Conservation (phyloP, 2,329 filamentous ascomycete genomes). For the Monosporascus ibericus region DNA sequence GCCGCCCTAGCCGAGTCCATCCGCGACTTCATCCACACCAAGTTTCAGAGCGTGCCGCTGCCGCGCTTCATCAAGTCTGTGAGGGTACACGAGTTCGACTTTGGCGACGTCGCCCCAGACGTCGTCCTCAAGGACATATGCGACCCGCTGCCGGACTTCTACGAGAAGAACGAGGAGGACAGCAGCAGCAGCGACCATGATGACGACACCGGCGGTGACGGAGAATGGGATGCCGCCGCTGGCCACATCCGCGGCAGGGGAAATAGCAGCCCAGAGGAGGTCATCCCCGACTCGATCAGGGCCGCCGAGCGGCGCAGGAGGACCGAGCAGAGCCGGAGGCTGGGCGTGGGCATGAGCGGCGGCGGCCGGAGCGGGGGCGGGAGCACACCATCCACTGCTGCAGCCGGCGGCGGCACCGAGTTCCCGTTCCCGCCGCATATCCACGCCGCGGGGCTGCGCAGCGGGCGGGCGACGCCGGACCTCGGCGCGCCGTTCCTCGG, state of each 20-base stretch:
- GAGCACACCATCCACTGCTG: conserved; percentile 12
- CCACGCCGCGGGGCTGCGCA: conserved; percentile 29
- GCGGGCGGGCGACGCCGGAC: conserved; percentile 33
- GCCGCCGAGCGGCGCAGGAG: conserved; percentile 27
- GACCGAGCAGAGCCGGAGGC: conserved; percentile 25
- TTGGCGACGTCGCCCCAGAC: conserved; percentile 75
- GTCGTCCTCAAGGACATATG: conserved; percentile 96
- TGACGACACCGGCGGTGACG: conserved; percentile 21
- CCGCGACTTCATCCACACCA: conserved; percentile 88
- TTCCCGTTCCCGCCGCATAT: conserved; percentile 32
- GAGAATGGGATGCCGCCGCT: conserved; percentile 8
- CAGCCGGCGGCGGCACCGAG: conserved; percentile 15
- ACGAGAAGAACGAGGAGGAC: conserved; percentile 71
- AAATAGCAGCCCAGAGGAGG: conserved; percentile 9
- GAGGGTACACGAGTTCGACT: conserved; percentile 88
- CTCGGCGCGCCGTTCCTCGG: conserved; percentile 51
- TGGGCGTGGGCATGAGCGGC: conserved; percentile 10
- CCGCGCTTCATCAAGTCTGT: conserved; percentile 97
- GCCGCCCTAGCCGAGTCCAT: conserved; percentile 78
- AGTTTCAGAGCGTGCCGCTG: conserved; percentile 86
- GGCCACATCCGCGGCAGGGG: neutral
- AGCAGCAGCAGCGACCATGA: conserved; percentile 46
- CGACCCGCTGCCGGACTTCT: conserved; percentile 92
- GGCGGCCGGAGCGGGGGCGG: conserved; percentile 7
- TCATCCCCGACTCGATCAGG: conserved; percentile 27